These are phyloP conservation scores for Globisporangium abappressorium DNA, from an alignment of 352 stramenopile species.

Conservation along the genomic window DNA sequence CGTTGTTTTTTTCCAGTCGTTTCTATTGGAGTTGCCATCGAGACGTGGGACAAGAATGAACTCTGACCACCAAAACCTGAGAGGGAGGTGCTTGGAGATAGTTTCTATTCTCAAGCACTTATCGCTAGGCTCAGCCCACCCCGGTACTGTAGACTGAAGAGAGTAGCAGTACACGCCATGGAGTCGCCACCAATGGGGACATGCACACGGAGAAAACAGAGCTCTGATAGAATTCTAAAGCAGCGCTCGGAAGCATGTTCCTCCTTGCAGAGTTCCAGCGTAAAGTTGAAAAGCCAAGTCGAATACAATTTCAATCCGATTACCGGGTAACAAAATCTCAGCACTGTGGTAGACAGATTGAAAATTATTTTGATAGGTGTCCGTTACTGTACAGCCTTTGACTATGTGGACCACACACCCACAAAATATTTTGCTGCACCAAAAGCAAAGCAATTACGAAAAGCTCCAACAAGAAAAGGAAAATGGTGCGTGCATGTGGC, in stretches of 20 bases:
- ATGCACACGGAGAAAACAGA: too few relatives aligned
- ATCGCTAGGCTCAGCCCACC: too few relatives aligned
- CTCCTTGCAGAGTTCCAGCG: too few relatives aligned
- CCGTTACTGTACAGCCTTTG: not conserved
- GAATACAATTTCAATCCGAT: too few relatives aligned
- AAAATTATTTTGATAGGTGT: not conserved
- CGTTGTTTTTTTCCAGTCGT: not conserved
- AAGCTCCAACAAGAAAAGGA: not conserved
- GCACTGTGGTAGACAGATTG: not conserved
- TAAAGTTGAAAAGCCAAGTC: too few relatives aligned
- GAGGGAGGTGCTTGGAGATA: too few relatives aligned
- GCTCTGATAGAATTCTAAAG: too few relatives aligned
- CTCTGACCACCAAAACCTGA: not conserved
- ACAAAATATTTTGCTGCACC: not conserved
- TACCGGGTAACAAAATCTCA: not conserved
- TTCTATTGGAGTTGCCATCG: not conserved
- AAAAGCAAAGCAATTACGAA: not conserved
- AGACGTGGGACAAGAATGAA: not conserved
- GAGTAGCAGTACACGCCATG: too few relatives aligned
- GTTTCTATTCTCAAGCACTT: not conserved
- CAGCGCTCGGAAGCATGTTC: too few relatives aligned
- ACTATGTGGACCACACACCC: not conserved
- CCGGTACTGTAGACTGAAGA: too few relatives aligned
- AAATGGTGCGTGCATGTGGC: not conserved
- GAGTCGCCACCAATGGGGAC: too few relatives aligned